These are phyloP conservation scores for Crithidia fasciculata DNA, from an alignment of 208 protist species.

Conservation along the genomic window DNA sequence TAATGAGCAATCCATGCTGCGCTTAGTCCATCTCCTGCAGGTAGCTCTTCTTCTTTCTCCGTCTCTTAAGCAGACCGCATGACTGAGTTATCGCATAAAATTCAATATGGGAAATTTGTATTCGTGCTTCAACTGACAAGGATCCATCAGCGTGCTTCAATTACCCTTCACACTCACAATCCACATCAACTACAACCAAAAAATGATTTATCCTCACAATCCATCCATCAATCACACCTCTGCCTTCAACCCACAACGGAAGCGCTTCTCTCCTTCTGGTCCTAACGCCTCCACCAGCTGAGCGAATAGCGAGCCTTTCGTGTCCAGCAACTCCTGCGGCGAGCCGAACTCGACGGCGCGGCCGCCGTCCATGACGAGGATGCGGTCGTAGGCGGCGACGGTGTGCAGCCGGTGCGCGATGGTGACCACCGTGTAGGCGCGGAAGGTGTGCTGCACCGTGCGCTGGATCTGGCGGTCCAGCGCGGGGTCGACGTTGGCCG, in stretches of 20 bases:
- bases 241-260: not conserved
- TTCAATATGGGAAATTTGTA: too few relatives aligned
- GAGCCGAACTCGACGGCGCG: slow-evolving; percentile 50
- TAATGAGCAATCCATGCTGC: too few relatives aligned
- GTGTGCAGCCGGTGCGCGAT: slow-evolving; percentile 63
- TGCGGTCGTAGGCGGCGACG: not conserved
- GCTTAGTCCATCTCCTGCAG: too few relatives aligned
- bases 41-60: too few relatives aligned
- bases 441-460: too few relatives aligned
- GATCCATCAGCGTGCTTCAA: too few relatives aligned
- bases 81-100: too few relatives aligned
- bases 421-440: slow-evolving; percentile 62
- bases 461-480: too few relatives aligned
- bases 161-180: too few relatives aligned
- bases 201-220: not conserved
- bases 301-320: slow-evolving; percentile 42
- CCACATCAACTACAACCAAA: not conserved
- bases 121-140: too few relatives aligned
- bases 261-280: not conserved
- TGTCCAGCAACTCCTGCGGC: slow-evolving; percentile 34
- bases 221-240: not conserved
- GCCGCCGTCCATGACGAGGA: slow-evolving; percentile 66
- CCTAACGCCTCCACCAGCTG: slow-evolving; percentile 32
- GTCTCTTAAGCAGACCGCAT: too few relatives aligned
- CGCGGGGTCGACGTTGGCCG: too few relatives aligned